Percentiles rank a stretch among this genome's conserved stretches.
Evolutionary conservation across 192 early-diverging fungal genomes (phyloP).

Genomic region (Linnemannia zychae): DNA sequence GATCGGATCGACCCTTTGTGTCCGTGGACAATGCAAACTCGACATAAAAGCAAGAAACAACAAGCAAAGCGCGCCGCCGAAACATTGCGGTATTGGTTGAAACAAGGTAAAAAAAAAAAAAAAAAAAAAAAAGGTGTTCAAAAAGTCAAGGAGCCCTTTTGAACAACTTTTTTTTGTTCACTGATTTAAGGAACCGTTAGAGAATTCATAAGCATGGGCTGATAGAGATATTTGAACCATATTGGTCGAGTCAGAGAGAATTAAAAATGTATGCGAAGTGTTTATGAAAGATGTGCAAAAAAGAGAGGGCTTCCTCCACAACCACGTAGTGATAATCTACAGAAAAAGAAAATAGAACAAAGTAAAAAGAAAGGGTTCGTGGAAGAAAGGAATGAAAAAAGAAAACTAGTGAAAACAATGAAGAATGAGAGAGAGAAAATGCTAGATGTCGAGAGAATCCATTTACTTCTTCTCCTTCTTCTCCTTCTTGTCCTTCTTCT

Average conservation of each 20-base stretch:
- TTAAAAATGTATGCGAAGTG: constrained; percentile 14
- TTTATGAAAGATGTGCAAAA: constrained; percentile 13
- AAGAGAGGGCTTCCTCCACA: background rate
- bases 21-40: too few species aligned
- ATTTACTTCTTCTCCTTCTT: constrained; percentile 26
- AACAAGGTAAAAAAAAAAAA: too few species aligned
- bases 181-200: too few species aligned
- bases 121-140: too few species aligned
- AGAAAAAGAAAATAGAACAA: constrained; percentile 18
- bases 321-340: constrained; percentile 35
- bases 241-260: background rate
- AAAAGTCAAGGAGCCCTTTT: too few species aligned
- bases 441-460: constrained; percentile 2
- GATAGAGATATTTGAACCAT: background rate
- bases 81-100: too few species aligned
- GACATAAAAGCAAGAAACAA: too few species aligned
- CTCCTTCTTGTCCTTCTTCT: constrained; percentile 63
- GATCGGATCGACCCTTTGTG: too few species aligned
- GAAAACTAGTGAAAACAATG: constrained; percentile 23
- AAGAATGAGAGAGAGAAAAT: background rate
- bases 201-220: too few species aligned
- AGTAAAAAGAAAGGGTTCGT: constrained; percentile 20
- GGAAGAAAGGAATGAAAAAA: constrained; percentile 14
- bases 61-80: too few species aligned
- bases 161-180: too few species aligned